Base-by-base conservation (phyloP, 2,329 filamentous ascomycete species). In the Spiromastix sp. region DNA sequence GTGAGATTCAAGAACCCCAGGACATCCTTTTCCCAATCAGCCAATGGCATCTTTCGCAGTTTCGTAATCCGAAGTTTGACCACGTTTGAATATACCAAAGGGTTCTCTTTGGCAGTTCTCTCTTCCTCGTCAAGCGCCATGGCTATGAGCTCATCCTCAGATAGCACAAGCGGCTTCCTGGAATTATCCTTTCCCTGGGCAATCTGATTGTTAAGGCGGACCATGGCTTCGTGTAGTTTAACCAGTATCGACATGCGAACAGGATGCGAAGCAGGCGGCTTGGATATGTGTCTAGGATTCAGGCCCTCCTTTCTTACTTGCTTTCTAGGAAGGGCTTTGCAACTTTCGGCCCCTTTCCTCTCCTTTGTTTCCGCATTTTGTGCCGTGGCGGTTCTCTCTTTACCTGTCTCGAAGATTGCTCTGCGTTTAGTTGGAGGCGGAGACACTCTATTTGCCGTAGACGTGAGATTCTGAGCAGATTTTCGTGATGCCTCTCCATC, bases 11-110 rank as follows among this genome's bases (percentile, higher is more conserved):
- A 42, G 45, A 61, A 56, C 6, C 61, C 53, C 29, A 80, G 46
- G 20, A 69, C 63, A 34, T 80, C 76, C 19, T 74, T 69, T 40
- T 74, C 72, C 85, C 87, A 96, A 30, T 83, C 72, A 3, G 71
- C 67, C 3, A 75, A 52, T 1, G 66, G 67, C 81, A 93, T 87
- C 42, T 80, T 81, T 51, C 81, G 85, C 52, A 86, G 77, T 28
- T 70, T 69, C 48, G 81, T 71, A 39, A 96, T 80, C 21, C 77
- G 77, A 45, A 85, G 82, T 52, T 87, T 93, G 55, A 96, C 76
- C 17, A 86, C 67, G 48, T 93, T 94, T 5, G 72, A 67, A 51
- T 98, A 98, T 18, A 96, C 75, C 0, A 71, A 60, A 2, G 71
- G 62, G 40, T 79, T 79, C 11, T 79, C 75, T 9, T 67, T 67